Evolutionary conservation across 2,329 filamentous ascomycete species (phyloP).

Genomic region (Didymella lethalis): DNA sequence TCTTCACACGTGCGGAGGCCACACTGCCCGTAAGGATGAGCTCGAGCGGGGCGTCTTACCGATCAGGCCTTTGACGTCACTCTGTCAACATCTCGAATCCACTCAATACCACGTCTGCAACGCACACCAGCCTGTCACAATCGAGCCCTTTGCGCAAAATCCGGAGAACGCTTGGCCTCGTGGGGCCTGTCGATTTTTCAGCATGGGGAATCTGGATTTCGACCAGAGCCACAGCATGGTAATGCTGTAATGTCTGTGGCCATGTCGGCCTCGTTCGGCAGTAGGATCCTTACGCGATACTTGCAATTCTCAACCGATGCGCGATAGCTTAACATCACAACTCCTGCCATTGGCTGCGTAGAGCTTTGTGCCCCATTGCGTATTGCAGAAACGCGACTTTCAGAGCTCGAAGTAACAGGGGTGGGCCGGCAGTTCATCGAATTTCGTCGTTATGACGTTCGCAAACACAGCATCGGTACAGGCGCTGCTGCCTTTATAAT

Average conservation of each 20-base stretch:
- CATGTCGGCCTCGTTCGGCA: slow-evolving; percentile 32
- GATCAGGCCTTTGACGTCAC: slow-evolving; percentile 1
- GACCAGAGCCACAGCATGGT: slow-evolving; percentile 26
- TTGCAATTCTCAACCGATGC: slow-evolving; percentile 8
- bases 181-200: slow-evolving; percentile 27
- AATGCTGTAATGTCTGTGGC: slow-evolving; percentile 32
- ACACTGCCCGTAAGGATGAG: not conserved
- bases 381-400: slow-evolving; percentile 21
- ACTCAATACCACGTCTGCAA: not conserved
- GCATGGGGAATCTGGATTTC: slow-evolving; percentile 37
- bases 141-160: not conserved
- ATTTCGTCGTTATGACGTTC: slow-evolving; percentile 34
- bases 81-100: slow-evolving; percentile 2
- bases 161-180: slow-evolving; percentile 12
- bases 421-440: slow-evolving; percentile 23
- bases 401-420: slow-evolving; percentile 22
- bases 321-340: slow-evolving; percentile 23
- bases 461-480: slow-evolving; percentile 23
- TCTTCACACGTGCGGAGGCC: not conserved
- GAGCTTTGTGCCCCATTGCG: slow-evolving; percentile 3
- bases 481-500: slow-evolving; percentile 1
- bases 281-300: slow-evolving; percentile 25
- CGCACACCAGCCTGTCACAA: slow-evolving; percentile 6
- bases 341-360: slow-evolving; percentile 24
- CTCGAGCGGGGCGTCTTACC: slow-evolving; percentile 5